Evolutionary conservation across 1,284 basidiomycete species (phyloP), one percentile per base, ranked within the genome.

Genomic region (Marasmius oreades): DNA sequence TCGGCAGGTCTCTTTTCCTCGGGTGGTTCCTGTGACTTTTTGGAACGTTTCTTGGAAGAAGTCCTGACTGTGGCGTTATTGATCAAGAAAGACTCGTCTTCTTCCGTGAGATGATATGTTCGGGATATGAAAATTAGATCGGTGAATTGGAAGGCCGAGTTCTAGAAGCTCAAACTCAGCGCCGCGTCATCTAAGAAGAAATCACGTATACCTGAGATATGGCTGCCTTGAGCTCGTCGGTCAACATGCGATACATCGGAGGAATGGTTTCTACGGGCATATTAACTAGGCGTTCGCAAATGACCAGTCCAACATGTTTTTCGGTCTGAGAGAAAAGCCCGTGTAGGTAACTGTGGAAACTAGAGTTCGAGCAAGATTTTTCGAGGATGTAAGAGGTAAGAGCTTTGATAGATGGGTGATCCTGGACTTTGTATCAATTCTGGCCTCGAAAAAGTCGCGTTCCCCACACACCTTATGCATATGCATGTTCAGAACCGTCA

Each of bases 241-340:
- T 73, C 22, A 97, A 77, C 89, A 96, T 93, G 53, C 80, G 79
- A 71, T 95, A 96, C 84, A 95, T 88, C 1, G 92, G 93, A 11
- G 93, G 89, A 18, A 95, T 80, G 42, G 94, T 83, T 63, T 96
- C 91, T 3, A 93, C 86, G 0, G 95, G 95, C 83, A 98, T 93
- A 69, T 97, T 98, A 65, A 95, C 81, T 55, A 97, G 76, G 1
- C 95, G 80, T 67, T 96, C 92, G 58, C 87, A 91, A 63, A 97
- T 76, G 12, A 96, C 78, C 20, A 95, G 77, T 0, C 92, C 94
- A 51, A 95, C 81, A 58, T 89, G 84, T 4, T 77, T 72, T 69
- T 77, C 61, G 37, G 69, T 65, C 56, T 75, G 74, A 2, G 75
- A 76, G 56, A 86, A 76, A n/a, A 88, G 71, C 5, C 68, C 62